These are phyloP conservation scores for Schwanniomyces occidentalis DNA, from an alignment of 805 yeast genomes.

Conservation along the genomic window DNA sequence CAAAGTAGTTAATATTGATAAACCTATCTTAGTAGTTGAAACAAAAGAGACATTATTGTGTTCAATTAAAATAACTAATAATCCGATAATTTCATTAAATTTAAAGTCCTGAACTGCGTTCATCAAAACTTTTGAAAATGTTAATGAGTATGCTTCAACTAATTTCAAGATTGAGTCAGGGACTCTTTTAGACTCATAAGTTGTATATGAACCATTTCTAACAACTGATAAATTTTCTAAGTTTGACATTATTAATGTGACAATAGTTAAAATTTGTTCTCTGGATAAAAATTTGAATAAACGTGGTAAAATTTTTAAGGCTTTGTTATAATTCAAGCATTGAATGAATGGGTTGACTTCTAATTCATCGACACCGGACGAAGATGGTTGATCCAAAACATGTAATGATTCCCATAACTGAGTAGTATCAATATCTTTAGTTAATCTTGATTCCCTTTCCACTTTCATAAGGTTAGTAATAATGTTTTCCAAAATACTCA, in stretches of 20 bases:
- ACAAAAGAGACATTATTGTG: conserved; percentile 70
- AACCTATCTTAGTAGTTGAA: conserved; percentile 74
- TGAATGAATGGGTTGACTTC: conserved; percentile 78
- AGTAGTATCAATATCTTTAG: conserved; percentile 35
- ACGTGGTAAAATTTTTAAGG: conserved; percentile 86
- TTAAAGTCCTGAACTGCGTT: conserved; percentile 79
- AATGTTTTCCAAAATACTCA: conserved; percentile 74
- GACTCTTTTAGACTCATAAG: conserved; percentile 48
- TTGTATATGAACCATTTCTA: conserved; percentile 75
- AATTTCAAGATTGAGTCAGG: conserved; percentile 58
- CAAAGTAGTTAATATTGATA: conserved; percentile 84
- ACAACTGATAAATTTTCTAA: conserved; percentile 78
- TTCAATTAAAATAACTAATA: conserved; percentile 67
- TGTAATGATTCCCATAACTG: conserved; percentile 77
- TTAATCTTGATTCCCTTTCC: conserved; percentile 58
- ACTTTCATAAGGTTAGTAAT: conserved; percentile 74
- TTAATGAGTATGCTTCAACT: conserved; percentile 75
- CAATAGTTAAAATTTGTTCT: conserved; percentile 73
- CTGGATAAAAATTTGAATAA: conserved; percentile 77
- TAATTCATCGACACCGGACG: conserved; percentile 49
- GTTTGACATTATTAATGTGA: conserved; percentile 77
- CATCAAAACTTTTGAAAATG: conserved; percentile 82
- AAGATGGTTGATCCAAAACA: conserved; percentile 60
- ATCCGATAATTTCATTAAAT: conserved; percentile 74
- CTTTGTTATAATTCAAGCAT: conserved; percentile 79